Conservation (phyloP, 1,284 basidiomycete genomes). For the Irpex rosettiformis region DNA sequence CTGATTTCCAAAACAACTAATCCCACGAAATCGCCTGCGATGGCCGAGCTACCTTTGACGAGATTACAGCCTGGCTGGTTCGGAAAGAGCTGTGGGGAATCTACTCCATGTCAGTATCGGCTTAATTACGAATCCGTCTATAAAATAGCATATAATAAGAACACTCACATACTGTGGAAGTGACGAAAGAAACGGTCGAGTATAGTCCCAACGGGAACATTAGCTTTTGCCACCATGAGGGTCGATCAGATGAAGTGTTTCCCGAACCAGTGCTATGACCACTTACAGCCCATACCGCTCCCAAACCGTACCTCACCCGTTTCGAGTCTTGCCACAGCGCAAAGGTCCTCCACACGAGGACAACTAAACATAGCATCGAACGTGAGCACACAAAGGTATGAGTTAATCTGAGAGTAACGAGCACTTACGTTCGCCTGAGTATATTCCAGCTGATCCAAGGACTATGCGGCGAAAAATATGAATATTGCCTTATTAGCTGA, state of each 20-base stretch:
- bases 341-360: slow-evolving; percentile 11
- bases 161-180: background rate
- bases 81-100: slow-evolving; percentile 2
- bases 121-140: background rate
- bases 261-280: background rate
- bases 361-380: background rate
- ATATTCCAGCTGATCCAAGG: slow-evolving; percentile 4
- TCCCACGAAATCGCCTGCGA: slow-evolving; percentile 4
- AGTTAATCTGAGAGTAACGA: background rate
- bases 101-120: background rate
- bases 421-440: slow-evolving; percentile 6
- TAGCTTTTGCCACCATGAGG: background rate
- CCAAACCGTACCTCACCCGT: background rate
- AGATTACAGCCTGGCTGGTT: slow-evolving; percentile 6
- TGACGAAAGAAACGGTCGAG: background rate
- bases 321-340: slow-evolving; percentile 12
- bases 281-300: slow-evolving; percentile 1
- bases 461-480: background rate
- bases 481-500: background rate
- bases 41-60: slow-evolving; percentile 4
- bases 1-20: slow-evolving; percentile 5
- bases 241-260: background rate
- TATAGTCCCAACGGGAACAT: background rate
- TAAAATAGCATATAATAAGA: background rate
- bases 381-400: background rate